Evolutionary conservation across 345 rosid genomes (phyloP), one percentile per base, ranked within the genome.

Genomic region (Moringa oleifera): DNA sequence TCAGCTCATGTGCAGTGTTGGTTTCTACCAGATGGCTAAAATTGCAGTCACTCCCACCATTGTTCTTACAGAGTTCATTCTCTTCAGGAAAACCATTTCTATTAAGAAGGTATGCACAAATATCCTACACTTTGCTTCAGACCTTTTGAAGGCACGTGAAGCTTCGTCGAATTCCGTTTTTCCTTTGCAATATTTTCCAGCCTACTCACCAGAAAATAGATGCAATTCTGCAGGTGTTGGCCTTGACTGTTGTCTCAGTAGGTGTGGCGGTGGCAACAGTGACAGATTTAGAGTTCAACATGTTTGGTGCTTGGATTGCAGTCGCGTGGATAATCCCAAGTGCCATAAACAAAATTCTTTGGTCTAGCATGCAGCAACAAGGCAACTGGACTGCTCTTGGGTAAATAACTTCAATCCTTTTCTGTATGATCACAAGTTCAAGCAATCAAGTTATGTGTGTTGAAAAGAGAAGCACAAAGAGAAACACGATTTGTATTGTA

Each of bases 1-100:
- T 49, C 23, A 62, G 57, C 37, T 60, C 24, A 7, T 61, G 15
- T 71, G 76, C 84, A 90, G 99, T 10, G 88, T 94, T 55, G 99
- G 99, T 64, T 88, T 94, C 79, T 94, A 94, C 73, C 99, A 90
- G 73, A 88, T 90, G 99, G 90, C 91, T 64, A 90, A 94, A 79
- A 90, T 94, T 51, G 97, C 97, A 1, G 97, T 94, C 65, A 94
- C 97, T 65, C 97, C 99, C 15, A 85, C 97, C 31, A 88, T 94
- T 65, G 95, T 87, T 59, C 79, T 94, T 41, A 83, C 93, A 0
- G 99, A 94, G 68, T 90, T 90, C 67, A 33, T 85, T 18, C 85
- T 85, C 37, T 81, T 78, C 53, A 71, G 81, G 71, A 90, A 86
- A 84, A 81, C 80, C 20, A 79, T 90, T 57, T 83, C 95, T 45